phyloP scores from a whole-genome alignment of 495 filamentous ascomycete species.

The Tuber magnatum region DNA sequence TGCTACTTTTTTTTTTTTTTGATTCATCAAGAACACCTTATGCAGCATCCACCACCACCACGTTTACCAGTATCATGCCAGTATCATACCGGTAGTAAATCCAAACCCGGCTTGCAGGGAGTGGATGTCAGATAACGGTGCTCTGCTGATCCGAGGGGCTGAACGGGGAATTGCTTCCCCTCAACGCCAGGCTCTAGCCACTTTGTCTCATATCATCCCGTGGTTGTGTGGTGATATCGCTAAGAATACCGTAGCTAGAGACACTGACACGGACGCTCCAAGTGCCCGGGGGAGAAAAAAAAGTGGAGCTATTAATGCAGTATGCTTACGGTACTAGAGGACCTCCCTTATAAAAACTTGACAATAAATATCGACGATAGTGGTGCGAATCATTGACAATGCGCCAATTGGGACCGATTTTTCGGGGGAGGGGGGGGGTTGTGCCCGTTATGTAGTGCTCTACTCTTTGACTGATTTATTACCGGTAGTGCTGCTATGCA shows the following conservation, averaged over 20 bases:
- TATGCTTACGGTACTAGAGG: background rate
- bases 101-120: background rate
- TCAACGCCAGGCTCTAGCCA: background rate
- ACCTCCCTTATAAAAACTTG: background rate
- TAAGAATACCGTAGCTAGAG: background rate
- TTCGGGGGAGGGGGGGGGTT: background rate
- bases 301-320: background rate
- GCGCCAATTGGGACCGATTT: background rate
- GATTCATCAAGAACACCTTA: background rate
- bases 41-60: conserved; percentile 3
- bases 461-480: background rate
- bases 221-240: background rate
- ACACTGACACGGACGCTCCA: background rate
- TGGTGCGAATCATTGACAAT: background rate
- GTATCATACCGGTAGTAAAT: background rate
- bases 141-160: background rate
- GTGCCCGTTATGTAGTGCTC: background rate
- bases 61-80: background rate
- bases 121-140: conserved; percentile 1
- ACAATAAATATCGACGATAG: background rate
- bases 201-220: conserved; percentile 4
- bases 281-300: background rate
- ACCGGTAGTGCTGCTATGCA: background rate
- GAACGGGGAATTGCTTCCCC: background rate
- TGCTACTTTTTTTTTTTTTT: background rate